Percentiles rank a stretch among this genome's conserved stretches.
Evolutionary conservation across 805 yeast genomes (phyloP).

Genomic region (Ogataea allantospora): DNA sequence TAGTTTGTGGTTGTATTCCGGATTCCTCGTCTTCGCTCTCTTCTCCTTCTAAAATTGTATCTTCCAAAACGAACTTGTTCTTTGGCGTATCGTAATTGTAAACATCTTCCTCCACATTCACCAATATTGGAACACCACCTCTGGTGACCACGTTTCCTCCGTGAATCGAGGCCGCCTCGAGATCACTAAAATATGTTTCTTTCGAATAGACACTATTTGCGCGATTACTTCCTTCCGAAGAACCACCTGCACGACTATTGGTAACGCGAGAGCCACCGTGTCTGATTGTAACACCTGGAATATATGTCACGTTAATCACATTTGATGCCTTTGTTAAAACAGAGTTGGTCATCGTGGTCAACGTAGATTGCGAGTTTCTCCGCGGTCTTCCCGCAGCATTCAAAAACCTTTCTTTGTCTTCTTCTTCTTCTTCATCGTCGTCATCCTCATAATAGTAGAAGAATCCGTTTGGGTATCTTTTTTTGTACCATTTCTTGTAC

Average conservation of each 20-base stretch:
- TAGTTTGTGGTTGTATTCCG: constrained; percentile 1
- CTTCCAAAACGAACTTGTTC: constrained; percentile 19
- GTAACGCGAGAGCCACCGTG: constrained; percentile 33
- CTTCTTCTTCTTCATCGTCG: constrained; percentile 23
- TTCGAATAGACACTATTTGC: constrained; percentile 32
- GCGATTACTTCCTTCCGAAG: constrained; percentile 18
- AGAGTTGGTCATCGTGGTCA: constrained; percentile 51
- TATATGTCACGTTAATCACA: constrained; percentile 86
- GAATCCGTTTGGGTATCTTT: constrained; percentile 32
- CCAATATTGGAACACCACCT: constrained; percentile 28
- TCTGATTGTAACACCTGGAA: constrained; percentile 85
- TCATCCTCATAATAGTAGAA: constrained; percentile 32
- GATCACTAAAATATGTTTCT: constrained; percentile 34
- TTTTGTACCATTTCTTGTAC: constrained; percentile 43
- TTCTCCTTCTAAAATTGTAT: constrained; percentile 22
- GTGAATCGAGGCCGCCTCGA: constrained; percentile 34
- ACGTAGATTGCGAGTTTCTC: constrained; percentile 28
- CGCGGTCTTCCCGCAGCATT: constrained; percentile 19
- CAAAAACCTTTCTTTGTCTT: constrained; percentile 21
- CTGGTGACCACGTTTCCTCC: constrained; percentile 32
- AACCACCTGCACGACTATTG: constrained; percentile 14
- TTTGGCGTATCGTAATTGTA: constrained; percentile 26
- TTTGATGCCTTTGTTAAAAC: constrained; percentile 79
- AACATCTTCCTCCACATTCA: constrained; percentile 27
- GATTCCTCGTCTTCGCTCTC: constrained; percentile 24